Conservation (phyloP, 306 rosid species). For the Quercus agrifolia region DNA sequence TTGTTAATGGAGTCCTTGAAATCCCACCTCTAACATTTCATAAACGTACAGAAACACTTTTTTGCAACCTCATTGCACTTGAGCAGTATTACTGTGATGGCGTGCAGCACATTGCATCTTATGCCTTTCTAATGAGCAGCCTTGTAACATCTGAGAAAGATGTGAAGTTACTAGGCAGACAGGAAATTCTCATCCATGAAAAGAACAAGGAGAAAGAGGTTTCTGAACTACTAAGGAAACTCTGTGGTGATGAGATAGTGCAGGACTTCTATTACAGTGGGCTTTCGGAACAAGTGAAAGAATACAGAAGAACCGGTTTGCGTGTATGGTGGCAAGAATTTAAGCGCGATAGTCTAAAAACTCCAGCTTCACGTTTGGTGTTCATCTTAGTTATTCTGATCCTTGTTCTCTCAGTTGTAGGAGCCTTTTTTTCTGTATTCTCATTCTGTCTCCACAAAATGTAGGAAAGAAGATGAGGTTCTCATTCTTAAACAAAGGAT, state of each 20-base stretch:
- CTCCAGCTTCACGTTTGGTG: not conserved
- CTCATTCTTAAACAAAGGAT: not conserved
- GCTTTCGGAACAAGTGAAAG: conserved; percentile 24
- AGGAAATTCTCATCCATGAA: conserved; percentile 17
- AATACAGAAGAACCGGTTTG: conserved; percentile 9
- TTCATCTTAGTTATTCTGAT: conserved; percentile 14
- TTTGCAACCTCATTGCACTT: conserved; percentile 47
- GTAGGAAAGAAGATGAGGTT: not conserved
- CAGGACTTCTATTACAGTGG: conserved; percentile 34
- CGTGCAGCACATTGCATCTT: conserved; percentile 42
- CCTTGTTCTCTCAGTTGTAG: conserved; percentile 27
- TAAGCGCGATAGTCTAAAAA: not conserved
- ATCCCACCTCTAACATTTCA: conserved; percentile 33
- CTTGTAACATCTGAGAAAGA: conserved; percentile 28
- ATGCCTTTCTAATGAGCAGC: conserved; percentile 37
- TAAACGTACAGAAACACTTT: conserved; percentile 23
- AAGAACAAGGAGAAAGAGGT: conserved; percentile 17
- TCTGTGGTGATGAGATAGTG: conserved; percentile 4
- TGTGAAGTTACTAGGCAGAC: conserved; percentile 28
- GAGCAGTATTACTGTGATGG: conserved; percentile 31
- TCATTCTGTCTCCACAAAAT: conserved; percentile 21
- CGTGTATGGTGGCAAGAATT: conserved; percentile 4
- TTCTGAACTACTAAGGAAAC: conserved; percentile 18
- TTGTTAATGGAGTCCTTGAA: conserved; percentile 39
- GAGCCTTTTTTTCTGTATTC: conserved; percentile 29